A percentile compares a stretch with the other conserved stretches of the same genome.
phyloP scores from a whole-genome alignment of 169 alveolate genomes.

The Nephromyces sp. region DNA sequence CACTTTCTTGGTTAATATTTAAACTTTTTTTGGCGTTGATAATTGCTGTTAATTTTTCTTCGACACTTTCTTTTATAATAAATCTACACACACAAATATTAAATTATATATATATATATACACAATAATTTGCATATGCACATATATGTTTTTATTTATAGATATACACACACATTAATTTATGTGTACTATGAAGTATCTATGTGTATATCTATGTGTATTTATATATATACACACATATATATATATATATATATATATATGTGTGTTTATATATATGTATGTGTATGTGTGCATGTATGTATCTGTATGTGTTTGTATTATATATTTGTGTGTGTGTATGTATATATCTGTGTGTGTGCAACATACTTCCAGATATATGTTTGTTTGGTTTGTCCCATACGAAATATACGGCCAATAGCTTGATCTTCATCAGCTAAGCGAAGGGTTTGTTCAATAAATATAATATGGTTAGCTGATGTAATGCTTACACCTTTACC shows the following conservation, averaged over 20 bases:
- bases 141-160: neutral
- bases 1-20: conserved; percentile 2
- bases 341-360: neutral
- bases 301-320: neutral
- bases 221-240: neutral
- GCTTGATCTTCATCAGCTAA: conserved; percentile 49
- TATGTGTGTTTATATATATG: neutral
- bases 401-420: conserved; percentile 42
- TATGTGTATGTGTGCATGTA: neutral
- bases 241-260: neutral
- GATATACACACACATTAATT: neutral
- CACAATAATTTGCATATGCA: neutral
- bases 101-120: neutral
- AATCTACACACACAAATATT: conserved; percentile 11
- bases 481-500: conserved; percentile 50
- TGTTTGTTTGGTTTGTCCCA: conserved; percentile 44
- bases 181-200: neutral
- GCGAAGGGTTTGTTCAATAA: conserved; percentile 34
- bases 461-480: conserved; percentile 42
- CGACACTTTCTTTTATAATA: conserved; percentile 27
- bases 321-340: neutral
- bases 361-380: conserved; percentile 37
- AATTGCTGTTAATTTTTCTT: conserved; percentile 20
- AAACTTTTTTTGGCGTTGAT: conserved; percentile 1
- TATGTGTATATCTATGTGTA: conserved; percentile 2